phyloP scores from a whole-genome alignment of 352 stramenopile species.

The Pythium aristosporum region DNA sequence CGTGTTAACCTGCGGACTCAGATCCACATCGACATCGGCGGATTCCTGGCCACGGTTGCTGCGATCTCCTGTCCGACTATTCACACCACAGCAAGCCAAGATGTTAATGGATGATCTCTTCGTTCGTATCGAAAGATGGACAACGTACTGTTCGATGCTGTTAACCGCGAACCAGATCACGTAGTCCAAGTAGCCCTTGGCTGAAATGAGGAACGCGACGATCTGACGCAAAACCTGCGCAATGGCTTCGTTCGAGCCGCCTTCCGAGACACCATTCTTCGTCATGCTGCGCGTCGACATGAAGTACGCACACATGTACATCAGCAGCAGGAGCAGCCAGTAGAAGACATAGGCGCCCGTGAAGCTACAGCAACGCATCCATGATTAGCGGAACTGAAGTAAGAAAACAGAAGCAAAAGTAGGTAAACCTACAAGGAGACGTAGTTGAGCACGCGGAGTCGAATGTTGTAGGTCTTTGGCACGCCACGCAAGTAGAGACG shows the following conservation, averaged over 20 bases:
- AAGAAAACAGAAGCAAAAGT: not conserved
- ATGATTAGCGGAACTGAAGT: not conserved
- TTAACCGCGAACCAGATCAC: slow-evolving; percentile 91
- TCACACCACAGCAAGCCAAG: not conserved
- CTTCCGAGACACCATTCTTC: slow-evolving; percentile 32
- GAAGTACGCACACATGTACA: slow-evolving; percentile 92
- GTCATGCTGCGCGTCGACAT: slow-evolving; percentile 66
- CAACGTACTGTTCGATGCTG: slow-evolving; percentile 71
- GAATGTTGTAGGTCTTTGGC: slow-evolving; percentile 89
- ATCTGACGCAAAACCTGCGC: slow-evolving; percentile 81
- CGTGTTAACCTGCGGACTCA: slow-evolving; percentile 88
- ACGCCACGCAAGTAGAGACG: slow-evolving; percentile 81
- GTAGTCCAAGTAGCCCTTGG: slow-evolving; percentile 85
- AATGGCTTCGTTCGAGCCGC: slow-evolving; percentile 37
- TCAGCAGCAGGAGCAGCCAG: slow-evolving; percentile 79
- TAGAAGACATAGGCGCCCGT: slow-evolving; percentile 88
- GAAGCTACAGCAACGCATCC: slow-evolving; percentile 42
- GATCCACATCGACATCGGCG: slow-evolving; percentile 79
- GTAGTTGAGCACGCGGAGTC: slow-evolving; percentile 87
- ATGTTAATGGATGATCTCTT: not conserved
- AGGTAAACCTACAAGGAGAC: slow-evolving; percentile 73
- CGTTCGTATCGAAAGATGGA: not conserved
- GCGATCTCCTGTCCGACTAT: slow-evolving; percentile 34
- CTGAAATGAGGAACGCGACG: slow-evolving; percentile 81
- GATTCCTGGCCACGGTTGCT: slow-evolving; percentile 55